phyloP scores from a whole-genome alignment of 75 land plant species.

The Azolla pinnata region DNA sequence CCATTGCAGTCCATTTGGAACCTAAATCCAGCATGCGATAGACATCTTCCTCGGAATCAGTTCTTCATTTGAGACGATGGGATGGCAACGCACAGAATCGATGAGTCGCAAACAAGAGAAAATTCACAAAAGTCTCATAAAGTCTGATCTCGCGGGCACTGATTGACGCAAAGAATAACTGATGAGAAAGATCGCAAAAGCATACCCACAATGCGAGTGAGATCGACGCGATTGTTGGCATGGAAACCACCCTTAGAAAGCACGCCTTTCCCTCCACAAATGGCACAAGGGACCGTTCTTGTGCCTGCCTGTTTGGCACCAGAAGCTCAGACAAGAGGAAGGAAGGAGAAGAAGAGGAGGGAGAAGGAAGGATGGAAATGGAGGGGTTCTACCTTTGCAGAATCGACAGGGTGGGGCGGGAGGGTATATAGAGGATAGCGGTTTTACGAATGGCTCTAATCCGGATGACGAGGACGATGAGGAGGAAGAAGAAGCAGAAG shows the following conservation, averaged over 20 bases:
- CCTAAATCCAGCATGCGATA: constrained; percentile 9
- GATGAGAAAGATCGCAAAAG: neutral
- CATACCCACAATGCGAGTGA: constrained; percentile 29
- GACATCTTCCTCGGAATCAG: neutral
- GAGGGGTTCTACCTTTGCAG: neutral
- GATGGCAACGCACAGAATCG: too few relatives aligned
- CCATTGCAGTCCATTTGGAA: constrained; percentile 46
- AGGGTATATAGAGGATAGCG: neutral
- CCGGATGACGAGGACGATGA: too few relatives aligned
- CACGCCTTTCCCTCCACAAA: constrained; percentile 27
- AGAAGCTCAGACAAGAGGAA: neutral
- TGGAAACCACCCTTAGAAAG: constrained; percentile 37
- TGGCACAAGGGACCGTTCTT: constrained; percentile 22
- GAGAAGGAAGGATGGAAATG: neutral
- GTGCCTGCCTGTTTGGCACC: constrained; percentile 14
- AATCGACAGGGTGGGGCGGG: constrained; percentile 3
- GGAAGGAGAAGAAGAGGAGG: neutral
- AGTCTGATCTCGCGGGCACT: too few relatives aligned
- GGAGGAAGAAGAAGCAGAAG: too few relatives aligned
- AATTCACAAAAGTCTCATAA: too few relatives aligned
- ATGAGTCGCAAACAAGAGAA: too few relatives aligned
- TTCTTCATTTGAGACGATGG: too few relatives aligned
- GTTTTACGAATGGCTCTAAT: constrained; percentile 1
- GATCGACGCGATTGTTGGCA: constrained; percentile 29
- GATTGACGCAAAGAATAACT: too few relatives aligned